These are phyloP conservation scores for Firmiana major DNA, from an alignment of 345 rosid species.

Conservation along the genomic window DNA sequence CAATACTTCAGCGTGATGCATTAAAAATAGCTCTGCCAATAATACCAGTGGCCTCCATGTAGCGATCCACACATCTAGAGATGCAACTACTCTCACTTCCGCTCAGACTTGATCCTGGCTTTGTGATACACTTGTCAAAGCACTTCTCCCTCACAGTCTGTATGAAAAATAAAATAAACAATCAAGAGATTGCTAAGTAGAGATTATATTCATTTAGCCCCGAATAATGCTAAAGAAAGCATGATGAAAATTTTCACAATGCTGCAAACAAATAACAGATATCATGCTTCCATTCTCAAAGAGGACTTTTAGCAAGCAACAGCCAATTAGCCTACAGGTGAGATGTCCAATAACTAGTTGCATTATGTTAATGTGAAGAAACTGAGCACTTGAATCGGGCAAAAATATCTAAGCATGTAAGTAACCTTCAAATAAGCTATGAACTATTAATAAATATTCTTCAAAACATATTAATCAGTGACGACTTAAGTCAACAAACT, in stretches of 20 bases:
- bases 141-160: conserved; percentile 81
- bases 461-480: not conserved
- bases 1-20: conserved; percentile 35
- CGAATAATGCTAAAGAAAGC: not conserved
- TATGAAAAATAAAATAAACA: not conserved
- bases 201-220: not conserved
- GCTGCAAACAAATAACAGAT: too few species aligned
- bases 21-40: conserved; percentile 60
- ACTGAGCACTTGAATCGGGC: not conserved
- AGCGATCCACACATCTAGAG: conserved; percentile 92
- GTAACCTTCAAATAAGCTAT: not conserved
- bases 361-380: not conserved
- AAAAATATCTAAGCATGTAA: not conserved
- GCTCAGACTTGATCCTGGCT: conserved; percentile 87
- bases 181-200: not conserved
- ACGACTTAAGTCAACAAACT: not conserved
- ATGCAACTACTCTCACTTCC: conserved; percentile 90
- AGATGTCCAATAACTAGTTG: not conserved
- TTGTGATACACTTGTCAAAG: conserved; percentile 79
- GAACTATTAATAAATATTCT: not conserved
- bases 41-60: conserved; percentile 87
- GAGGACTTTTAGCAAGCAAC: not conserved
- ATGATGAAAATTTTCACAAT: not conserved
- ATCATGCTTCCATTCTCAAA: not conserved
- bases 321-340: not conserved